Evolutionary conservation across 768 basidiomycete genomes (phyloP).

Genomic region (Rhodocollybia butyracea): DNA sequence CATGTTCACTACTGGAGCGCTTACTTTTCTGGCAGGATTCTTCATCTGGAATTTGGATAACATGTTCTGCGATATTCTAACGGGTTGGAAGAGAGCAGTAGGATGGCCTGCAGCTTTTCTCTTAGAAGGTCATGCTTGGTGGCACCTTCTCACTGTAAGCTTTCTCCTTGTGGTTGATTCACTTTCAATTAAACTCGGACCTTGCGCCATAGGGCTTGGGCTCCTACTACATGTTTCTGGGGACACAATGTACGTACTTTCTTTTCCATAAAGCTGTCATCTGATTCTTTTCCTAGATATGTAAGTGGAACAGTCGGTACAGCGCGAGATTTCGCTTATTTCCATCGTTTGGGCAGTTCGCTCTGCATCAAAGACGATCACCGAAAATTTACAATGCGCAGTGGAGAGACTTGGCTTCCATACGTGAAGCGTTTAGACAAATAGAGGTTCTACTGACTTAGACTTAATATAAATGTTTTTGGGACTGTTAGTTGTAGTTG

Average conservation of each 20-base stretch:
- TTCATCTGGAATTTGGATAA: conserved; percentile 82
- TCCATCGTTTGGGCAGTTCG: conserved; percentile 31
- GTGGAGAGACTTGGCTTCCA: conserved; percentile 47
- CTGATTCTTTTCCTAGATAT: conserved; percentile 28
- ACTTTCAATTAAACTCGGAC: background rate
- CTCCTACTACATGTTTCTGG: conserved; percentile 49
- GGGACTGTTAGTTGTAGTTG: too few relatives aligned
- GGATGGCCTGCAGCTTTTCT: conserved; percentile 69
- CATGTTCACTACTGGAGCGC: conserved; percentile 51
- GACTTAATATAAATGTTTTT: too few relatives aligned
- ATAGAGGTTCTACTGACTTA: too few relatives aligned
- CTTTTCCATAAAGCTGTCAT: background rate
- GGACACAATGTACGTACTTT: conserved; percentile 44
- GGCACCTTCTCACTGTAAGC: conserved; percentile 65
- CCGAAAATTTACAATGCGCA: conserved; percentile 41
- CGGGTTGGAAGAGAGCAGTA: conserved; percentile 48
- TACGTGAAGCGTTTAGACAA: conserved; percentile 33
- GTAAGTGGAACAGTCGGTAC: conserved; percentile 29
- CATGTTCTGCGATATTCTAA: conserved; percentile 61
- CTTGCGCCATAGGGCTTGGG: conserved; percentile 40
- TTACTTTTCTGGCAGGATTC: conserved; percentile 61
- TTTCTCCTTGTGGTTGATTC: background rate
- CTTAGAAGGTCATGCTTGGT: conserved; percentile 74
- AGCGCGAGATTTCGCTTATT: conserved; percentile 18
- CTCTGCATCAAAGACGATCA: conserved; percentile 61